A percentile compares a stretch with the other conserved stretches of the same genome.
phyloP scores from a whole-genome alignment of 2,329 filamentous ascomycete species.

The Diaporthe longicolla region DNA sequence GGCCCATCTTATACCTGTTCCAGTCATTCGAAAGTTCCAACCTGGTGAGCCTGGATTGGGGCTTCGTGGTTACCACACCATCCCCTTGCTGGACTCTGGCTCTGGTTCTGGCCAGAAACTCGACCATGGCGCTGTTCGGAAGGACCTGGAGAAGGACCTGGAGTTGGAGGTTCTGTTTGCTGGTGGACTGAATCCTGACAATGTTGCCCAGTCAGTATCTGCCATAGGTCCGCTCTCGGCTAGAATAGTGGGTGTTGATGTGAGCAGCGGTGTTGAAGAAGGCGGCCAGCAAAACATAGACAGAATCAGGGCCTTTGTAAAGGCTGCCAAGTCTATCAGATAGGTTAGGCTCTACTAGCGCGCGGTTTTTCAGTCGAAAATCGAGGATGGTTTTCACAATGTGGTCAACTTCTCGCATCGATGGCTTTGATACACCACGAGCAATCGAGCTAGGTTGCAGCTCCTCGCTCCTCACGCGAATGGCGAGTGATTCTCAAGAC shows the following conservation, averaged over 20 bases:
- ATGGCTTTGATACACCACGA: neutral
- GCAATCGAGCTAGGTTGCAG: neutral
- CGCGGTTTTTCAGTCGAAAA: neutral
- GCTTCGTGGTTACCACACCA: constrained; percentile 82
- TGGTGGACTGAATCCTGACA: constrained; percentile 85
- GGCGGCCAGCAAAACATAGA: constrained; percentile 84
- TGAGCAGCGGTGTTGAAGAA: constrained; percentile 93
- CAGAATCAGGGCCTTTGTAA: constrained; percentile 86
- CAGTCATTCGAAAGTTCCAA: constrained; percentile 89
- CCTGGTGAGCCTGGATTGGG: constrained; percentile 81
- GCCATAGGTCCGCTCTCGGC: constrained; percentile 71
- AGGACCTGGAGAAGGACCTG: constrained; percentile 74
- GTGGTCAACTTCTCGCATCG: neutral
- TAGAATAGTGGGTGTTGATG: constrained; percentile 86
- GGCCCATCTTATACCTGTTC: constrained; percentile 89
- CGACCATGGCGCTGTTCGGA: constrained; percentile 78
- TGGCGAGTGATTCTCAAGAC: neutral
- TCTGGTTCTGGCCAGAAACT: constrained; percentile 85
- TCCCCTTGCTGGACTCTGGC: constrained; percentile 90
- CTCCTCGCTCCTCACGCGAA: neutral
- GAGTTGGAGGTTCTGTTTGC: constrained; percentile 85
- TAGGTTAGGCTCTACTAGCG: constrained; percentile 54
- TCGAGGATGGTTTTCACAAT: constrained; percentile 1
- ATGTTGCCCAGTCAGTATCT: constrained; percentile 77
- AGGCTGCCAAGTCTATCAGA: constrained; percentile 75